Conservation (phyloP, 441 rosid genomes). For the Adansonia gregorii region DNA sequence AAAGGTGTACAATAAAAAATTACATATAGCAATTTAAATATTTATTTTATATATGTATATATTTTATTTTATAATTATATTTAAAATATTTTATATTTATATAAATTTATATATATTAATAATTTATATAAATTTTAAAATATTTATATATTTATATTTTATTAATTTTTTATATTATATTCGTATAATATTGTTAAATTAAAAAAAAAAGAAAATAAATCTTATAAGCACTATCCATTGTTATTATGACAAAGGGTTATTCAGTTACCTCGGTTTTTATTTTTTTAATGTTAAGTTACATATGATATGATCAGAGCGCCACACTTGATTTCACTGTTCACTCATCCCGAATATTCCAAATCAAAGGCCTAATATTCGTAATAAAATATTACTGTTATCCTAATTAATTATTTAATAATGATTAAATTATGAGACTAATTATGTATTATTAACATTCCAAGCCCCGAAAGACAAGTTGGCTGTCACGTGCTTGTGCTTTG, state of each 20-base stretch:
- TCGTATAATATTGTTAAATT: no score
- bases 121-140: no score
- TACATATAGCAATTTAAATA: no score
- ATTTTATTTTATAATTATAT: no score
- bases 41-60: no score
- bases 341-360: conserved; percentile 12
- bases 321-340: neutral
- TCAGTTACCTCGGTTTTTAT: neutral
- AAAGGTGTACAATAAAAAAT: no score
- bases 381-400: neutral
- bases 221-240: neutral
- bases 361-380: neutral
- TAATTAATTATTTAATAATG: neutral
- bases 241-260: neutral
- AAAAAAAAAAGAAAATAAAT: neutral
- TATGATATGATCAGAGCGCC: neutral
- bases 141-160: no score
- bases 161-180: no score
- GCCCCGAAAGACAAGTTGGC: neutral
- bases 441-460: neutral
- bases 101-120: no score
- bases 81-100: no score
- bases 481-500: neutral
- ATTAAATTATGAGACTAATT: neutral
- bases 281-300: neutral